Evolutionary conservation across 352 stramenopile species (phyloP).

Genomic region (Pythium utonaiense): DNA sequence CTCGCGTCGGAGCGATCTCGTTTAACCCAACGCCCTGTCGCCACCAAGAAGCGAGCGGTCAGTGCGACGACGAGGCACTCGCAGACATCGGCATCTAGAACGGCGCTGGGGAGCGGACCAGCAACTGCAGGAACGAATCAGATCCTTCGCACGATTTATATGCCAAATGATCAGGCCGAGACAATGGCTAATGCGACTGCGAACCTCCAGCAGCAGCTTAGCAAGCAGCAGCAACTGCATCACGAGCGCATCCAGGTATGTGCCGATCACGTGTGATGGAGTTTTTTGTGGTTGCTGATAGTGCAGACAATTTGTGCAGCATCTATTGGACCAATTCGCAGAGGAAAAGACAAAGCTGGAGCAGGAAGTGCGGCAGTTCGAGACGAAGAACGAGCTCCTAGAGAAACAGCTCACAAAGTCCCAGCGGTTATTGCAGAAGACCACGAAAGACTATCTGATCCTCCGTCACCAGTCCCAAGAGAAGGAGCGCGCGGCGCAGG

Average conservation of each 20-base stretch:
- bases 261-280: too few relatives aligned
- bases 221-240: slow-evolving; percentile 45
- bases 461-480: slow-evolving; percentile 67
- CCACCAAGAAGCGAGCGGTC: neutral
- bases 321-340: slow-evolving; percentile 50
- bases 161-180: slow-evolving; percentile 67
- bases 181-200: slow-evolving; percentile 46
- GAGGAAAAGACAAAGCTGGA: slow-evolving; percentile 51
- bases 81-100: neutral
- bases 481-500: slow-evolving; percentile 46
- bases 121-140: neutral
- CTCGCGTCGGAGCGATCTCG: neutral
- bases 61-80: neutral
- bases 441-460: slow-evolving; percentile 76
- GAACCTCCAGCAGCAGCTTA: slow-evolving; percentile 58
- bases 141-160: slow-evolving; percentile 74
- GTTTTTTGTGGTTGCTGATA: neutral
- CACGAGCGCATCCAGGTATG: slow-evolving; percentile 59
- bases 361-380: slow-evolving; percentile 32
- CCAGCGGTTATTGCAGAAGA: slow-evolving; percentile 57
- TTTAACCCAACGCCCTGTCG: neutral
- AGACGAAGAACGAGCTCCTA: slow-evolving; percentile 32
- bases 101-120: neutral
- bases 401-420: slow-evolving; percentile 54
- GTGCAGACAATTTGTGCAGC: slow-evolving; percentile 32